These are phyloP conservation scores for Marasmius sp. DNA, from an alignment of 1,284 basidiomycete species.

Conservation along the genomic window DNA sequence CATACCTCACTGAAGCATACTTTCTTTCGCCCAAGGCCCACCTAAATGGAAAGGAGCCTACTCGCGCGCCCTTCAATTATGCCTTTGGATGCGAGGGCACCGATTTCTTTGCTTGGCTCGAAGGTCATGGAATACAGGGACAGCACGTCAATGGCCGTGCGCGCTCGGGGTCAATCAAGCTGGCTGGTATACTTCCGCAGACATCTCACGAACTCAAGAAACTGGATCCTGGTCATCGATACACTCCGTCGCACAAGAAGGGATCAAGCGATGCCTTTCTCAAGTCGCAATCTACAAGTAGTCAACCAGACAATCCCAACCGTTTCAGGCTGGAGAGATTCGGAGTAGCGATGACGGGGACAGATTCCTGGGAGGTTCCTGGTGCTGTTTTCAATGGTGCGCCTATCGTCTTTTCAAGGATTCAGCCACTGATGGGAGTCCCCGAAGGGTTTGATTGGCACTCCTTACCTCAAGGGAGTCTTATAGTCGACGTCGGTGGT, in stretches of 20 bases:
- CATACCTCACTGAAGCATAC: slow-evolving; percentile 66
- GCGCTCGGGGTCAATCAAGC: slow-evolving; percentile 5
- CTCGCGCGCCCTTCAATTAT: slow-evolving; percentile 53
- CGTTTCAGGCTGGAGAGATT: slow-evolving; percentile 60
- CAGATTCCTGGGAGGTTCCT: slow-evolving; percentile 62
- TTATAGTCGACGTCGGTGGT: slow-evolving; percentile 74
- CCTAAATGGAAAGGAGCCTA: slow-evolving; percentile 32
- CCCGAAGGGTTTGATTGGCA: slow-evolving; percentile 62
- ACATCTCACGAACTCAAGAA: no score
- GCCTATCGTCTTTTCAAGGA: slow-evolving; percentile 15
- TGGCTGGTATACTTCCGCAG: neutral
- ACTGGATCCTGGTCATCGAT: neutral
- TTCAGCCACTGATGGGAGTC: neutral
- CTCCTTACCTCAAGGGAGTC: slow-evolving; percentile 50
- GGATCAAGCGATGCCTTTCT: neutral
- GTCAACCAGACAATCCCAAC: slow-evolving; percentile 27
- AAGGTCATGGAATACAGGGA: slow-evolving; percentile 35
- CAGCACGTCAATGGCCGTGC: slow-evolving; percentile 11
- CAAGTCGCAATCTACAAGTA: neutral
- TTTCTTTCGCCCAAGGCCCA: slow-evolving; percentile 27
- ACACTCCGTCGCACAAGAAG: neutral
- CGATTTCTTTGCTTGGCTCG: slow-evolving; percentile 58
- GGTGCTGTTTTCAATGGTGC: slow-evolving; percentile 55
- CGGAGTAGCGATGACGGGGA: slow-evolving; percentile 70
- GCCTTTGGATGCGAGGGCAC: slow-evolving; percentile 44